These are phyloP conservation scores for Tritrichomonas foetus DNA, from an alignment of 208 protist genomes.

Conservation along the genomic window DNA sequence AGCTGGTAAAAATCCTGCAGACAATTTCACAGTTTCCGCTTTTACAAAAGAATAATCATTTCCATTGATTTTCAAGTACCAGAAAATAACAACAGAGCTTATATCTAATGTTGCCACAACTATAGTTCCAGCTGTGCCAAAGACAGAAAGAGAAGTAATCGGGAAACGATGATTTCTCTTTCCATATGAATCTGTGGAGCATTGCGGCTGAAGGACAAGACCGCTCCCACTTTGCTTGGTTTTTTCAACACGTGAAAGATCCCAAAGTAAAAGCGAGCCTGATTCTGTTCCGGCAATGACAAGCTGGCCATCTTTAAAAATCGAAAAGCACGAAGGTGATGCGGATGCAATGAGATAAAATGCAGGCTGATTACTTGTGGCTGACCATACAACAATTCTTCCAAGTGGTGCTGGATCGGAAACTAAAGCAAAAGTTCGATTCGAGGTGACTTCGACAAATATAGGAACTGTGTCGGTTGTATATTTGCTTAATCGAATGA, in stretches of 20 bases:
- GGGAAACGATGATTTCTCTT: neutral
- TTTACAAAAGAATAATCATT: neutral
- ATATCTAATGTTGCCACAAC: conserved; percentile 3
- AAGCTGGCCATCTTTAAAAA: neutral
- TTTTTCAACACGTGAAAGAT: neutral
- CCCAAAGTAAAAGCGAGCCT: neutral
- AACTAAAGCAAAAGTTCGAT: neutral
- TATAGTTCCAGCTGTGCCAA: neutral
- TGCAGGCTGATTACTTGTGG: neutral
- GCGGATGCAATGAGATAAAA: neutral
- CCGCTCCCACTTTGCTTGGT: neutral
- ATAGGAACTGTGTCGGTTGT: neutral
- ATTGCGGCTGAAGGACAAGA: neutral
- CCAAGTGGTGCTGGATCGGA: neutral
- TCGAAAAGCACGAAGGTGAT: neutral
- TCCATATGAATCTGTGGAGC: neutral
- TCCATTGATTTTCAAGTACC: neutral
- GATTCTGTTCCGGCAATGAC: conserved; percentile 7
- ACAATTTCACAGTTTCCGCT: conserved; percentile 26
- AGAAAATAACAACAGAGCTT: neutral
- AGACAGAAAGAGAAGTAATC: neutral
- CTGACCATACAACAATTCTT: neutral
- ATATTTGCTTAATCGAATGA: neutral
- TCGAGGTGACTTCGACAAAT: neutral
- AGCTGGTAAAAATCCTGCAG: neutral